A percentile compares a stretch with the other conserved stretches of the same genome.
phyloP scores from a whole-genome alignment of 306 rosid genomes.

The Prunus davidiana region DNA sequence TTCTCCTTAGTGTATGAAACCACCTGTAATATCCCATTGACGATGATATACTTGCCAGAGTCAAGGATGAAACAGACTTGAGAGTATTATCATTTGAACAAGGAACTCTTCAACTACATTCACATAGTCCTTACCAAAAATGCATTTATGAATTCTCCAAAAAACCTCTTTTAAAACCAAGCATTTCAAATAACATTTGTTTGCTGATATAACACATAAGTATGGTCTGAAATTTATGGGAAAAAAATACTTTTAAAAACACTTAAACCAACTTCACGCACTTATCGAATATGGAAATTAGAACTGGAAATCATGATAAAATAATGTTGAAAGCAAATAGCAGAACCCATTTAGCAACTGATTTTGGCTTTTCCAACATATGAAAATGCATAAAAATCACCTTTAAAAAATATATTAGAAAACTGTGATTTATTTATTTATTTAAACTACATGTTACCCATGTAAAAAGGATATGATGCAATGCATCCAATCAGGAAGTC shows the following conservation, averaged over 20 bases:
- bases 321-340: background rate
- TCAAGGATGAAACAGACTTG: slow-evolving; percentile 9
- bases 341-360: background rate
- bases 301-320: background rate
- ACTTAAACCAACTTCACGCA: background rate
- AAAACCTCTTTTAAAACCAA: background rate
- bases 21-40: slow-evolving; percentile 20
- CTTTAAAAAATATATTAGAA: background rate
- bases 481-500: slow-evolving; percentile 16
- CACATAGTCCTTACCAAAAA: background rate
- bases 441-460: background rate
- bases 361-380: background rate
- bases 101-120: background rate
- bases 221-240: background rate
- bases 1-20: slow-evolving; percentile 13
- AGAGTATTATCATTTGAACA: background rate
- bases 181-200: background rate
- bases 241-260: background rate
- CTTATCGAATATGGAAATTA: background rate
- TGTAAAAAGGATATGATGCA: slow-evolving; percentile 13
- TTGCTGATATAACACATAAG: background rate
- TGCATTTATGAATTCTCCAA: background rate
- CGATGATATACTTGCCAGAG: slow-evolving; percentile 17
- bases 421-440: too few species aligned
- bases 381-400: background rate